Percentiles rank a stretch among this genome's conserved stretches.
phyloP scores from a whole-genome alignment of 108 stramenopile species.

The Fragilariopsis cylindrus region DNA sequence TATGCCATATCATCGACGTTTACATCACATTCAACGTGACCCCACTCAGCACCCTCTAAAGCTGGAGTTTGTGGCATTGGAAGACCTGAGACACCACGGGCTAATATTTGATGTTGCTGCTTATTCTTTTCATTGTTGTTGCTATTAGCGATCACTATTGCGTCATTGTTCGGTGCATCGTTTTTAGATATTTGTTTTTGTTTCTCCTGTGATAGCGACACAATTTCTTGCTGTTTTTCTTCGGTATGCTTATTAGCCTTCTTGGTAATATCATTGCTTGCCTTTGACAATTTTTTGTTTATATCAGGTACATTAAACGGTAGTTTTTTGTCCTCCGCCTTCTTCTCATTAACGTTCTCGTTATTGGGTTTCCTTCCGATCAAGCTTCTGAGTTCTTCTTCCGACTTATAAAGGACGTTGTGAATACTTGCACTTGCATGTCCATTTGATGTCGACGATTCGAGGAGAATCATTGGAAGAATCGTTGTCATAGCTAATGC shows the following conservation, averaged over 20 bases:
- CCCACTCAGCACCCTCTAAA: slow-evolving; percentile 68
- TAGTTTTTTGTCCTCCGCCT: neutral
- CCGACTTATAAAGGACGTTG: slow-evolving; percentile 1
- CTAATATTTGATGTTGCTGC: slow-evolving; percentile 22
- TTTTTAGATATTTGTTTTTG: slow-evolving; percentile 1
- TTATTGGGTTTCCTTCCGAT: slow-evolving; percentile 1
- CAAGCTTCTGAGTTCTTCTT: neutral
- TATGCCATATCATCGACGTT: slow-evolving; percentile 72
- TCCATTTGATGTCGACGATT: slow-evolving; percentile 15
- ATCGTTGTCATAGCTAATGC: slow-evolving; percentile 25
- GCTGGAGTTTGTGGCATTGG: slow-evolving; percentile 79
- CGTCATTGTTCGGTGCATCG: neutral
- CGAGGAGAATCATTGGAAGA: slow-evolving; percentile 34
- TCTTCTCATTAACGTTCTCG: neutral
- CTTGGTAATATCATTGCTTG: neutral
- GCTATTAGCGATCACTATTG: neutral
- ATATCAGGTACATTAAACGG: neutral
- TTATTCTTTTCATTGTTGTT: neutral
- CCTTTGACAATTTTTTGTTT: neutral
- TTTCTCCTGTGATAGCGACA: neutral
- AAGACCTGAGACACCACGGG: slow-evolving; percentile 69
- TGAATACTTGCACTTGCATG: slow-evolving; percentile 1
- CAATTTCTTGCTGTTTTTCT: neutral
- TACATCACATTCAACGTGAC: slow-evolving; percentile 66
- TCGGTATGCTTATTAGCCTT: neutral